Evolutionary conservation across 768 basidiomycete species (phyloP), one percentile per base, ranked within the genome.

Genomic region (Royoungia palumana): DNA sequence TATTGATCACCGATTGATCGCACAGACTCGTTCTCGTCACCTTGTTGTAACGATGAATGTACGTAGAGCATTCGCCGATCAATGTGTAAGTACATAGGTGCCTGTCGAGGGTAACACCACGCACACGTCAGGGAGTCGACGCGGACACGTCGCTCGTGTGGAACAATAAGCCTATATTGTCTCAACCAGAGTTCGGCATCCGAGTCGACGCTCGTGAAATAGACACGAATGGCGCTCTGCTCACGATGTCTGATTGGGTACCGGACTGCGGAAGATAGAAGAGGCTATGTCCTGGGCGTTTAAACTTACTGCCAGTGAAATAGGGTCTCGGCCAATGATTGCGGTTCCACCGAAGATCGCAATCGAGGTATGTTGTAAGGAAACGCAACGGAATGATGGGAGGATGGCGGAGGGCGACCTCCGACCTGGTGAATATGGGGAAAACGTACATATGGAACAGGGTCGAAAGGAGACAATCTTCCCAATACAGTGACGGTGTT

Each of bases 1-100:
- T 21, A 38, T 47, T 47, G 46, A 51, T 52, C 58, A 42, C 20
- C 46, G 44, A 57, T 57, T 44, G 54, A 54, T 45, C 51, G 42
- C 44, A 49, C 39, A 17, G 5, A 28, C 28, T 28, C 5, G 28
- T 28, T 28, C 11, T 27, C 25, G 25, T 28, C 28, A 28, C 28
- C 10, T 28, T 28, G 28, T 12, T 11, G 28, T 28, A 28, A 28
- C 11, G 13, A 10, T 28, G 6, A 11, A 28, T 28, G 28, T 12
- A 6, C 10, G 2, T 28, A 28, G 28, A 28, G 28, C 2, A 28
- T 28, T 11, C 28, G 28, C 28, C 28, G 11, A 28, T 28, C 11
- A 28, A 28, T 28, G 11, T 25, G 24, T 25, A 25, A 28, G 12
- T 28, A 28, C 28, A 28, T 28, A 12, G 10, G 28, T 28, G 13